Percentiles rank a stretch among this genome's conserved stretches.
These are phyloP conservation scores for Gamsiella multidivaricata DNA, from an alignment of 192 early-diverging fungal species.

Conservation along the genomic window DNA sequence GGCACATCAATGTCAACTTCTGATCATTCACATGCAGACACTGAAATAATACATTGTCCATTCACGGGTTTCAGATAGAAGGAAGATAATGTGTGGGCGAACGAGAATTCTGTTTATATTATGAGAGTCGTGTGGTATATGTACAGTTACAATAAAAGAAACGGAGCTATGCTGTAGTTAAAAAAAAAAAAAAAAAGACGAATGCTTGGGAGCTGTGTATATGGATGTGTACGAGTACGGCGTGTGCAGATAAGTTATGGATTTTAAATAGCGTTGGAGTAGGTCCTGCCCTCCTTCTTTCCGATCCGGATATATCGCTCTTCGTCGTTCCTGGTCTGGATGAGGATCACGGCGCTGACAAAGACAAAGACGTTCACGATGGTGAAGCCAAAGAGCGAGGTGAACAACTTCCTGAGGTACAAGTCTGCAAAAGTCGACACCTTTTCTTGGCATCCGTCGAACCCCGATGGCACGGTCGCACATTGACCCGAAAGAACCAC, in stretches of 20 bases:
- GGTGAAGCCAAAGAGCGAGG: slow-evolving; percentile 57
- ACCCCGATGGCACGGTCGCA: background rate
- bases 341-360: slow-evolving; percentile 43
- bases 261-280: slow-evolving; percentile 38
- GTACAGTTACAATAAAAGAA: slow-evolving; percentile 6
- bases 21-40: too few species aligned
- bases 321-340: slow-evolving; percentile 59
- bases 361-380: slow-evolving; percentile 48
- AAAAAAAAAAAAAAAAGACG: background rate
- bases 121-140: too few species aligned
- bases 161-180: background rate
- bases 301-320: slow-evolving; percentile 55
- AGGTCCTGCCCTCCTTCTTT: slow-evolving; percentile 46
- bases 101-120: too few species aligned
- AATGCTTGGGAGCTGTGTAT: too few species aligned
- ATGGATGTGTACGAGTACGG: too few species aligned
- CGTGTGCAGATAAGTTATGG: too few species aligned
- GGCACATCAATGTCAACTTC: too few species aligned
- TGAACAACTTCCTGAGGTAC: slow-evolving; percentile 48
- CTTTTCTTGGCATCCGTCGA: slow-evolving; percentile 39
- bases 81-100: too few species aligned
- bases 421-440: slow-evolving; percentile 29
- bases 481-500: slow-evolving; percentile 29
- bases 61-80: too few species aligned
- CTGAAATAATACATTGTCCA: too few species aligned